Percentiles rank a stretch among this genome's conserved stretches.
These are phyloP conservation scores for Malus sylvestris DNA, from an alignment of 306 rosid species.

Conservation along the genomic window DNA sequence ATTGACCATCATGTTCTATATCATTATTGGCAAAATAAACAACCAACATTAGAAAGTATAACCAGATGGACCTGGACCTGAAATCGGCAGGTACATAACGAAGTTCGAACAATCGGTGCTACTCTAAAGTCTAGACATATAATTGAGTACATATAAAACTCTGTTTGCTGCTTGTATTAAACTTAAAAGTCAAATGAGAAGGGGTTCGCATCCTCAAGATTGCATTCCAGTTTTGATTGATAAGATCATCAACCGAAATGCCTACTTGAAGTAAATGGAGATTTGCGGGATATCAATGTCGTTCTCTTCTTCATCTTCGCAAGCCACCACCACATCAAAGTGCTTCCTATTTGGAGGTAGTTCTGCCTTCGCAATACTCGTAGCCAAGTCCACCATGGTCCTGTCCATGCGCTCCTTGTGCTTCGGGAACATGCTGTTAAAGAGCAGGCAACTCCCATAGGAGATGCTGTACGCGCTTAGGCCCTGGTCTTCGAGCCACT, in stretches of 20 bases:
- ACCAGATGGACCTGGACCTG: neutral
- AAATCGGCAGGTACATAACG: neutral
- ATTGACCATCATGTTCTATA: neutral
- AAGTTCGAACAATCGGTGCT: neutral
- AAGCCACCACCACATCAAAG: conserved; percentile 27
- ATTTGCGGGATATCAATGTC: conserved; percentile 27
- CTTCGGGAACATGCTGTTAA: conserved; percentile 26
- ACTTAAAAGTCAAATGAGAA: neutral
- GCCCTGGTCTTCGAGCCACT: conserved; percentile 26
- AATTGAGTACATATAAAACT: neutral
- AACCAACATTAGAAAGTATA: neutral
- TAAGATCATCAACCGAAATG: neutral
- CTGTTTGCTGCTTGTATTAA: neutral
- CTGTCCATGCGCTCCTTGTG: conserved; percentile 31
- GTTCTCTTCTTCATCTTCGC: conserved; percentile 29
- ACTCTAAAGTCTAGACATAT: neutral
- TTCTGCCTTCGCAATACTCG: conserved; percentile 27
- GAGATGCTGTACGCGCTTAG: conserved; percentile 28
- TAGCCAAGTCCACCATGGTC: conserved; percentile 24
- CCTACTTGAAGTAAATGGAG: conserved; percentile 30
- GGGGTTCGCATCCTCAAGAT: conserved; percentile 6
- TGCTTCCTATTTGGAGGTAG: conserved; percentile 19
- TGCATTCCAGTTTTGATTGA: neutral
- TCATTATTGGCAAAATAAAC: neutral
- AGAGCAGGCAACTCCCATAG: conserved; percentile 30